These are phyloP conservation scores for Rhodomyrtus tomentosa DNA, from an alignment of 345 rosid genomes.

Conservation along the genomic window DNA sequence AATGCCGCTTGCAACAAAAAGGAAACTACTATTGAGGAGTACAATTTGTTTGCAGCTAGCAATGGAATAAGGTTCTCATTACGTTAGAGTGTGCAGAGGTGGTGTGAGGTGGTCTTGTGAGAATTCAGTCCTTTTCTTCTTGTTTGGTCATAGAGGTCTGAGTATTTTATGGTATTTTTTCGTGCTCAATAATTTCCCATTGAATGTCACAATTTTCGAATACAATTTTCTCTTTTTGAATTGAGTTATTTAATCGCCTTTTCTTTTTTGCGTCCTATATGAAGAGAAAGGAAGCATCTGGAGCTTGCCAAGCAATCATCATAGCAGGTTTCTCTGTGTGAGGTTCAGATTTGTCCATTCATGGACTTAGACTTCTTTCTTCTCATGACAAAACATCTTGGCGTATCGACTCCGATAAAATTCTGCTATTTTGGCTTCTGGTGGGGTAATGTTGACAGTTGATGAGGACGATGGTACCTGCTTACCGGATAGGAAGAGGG, in stretches of 20 bases:
- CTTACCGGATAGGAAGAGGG: not conserved
- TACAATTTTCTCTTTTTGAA: slow-evolving; percentile 1
- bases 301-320: not conserved
- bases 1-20: slow-evolving; percentile 33
- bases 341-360: not conserved
- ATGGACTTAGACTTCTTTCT: not conserved
- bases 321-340: not conserved
- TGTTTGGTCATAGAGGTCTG: slow-evolving; percentile 21
- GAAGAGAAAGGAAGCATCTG: not conserved
- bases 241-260: not conserved
- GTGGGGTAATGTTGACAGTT: not conserved
- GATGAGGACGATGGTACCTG: not conserved
- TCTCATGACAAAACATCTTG: not conserved
- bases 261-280: not conserved
- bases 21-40: slow-evolving; percentile 51
- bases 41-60: slow-evolving; percentile 79
- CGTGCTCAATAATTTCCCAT: slow-evolving; percentile 27
- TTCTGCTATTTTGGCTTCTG: not conserved
- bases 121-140: slow-evolving; percentile 19
- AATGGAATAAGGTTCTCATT: slow-evolving; percentile 58
- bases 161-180: slow-evolving; percentile 19
- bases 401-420: not conserved
- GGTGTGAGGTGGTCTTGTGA: slow-evolving; percentile 18
- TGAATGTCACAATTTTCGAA: slow-evolving; percentile 20
- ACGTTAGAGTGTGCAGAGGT: slow-evolving; percentile 26